Base-by-base conservation (phyloP, 495 filamentous ascomycete species). In the Daldinia bambusicola region DNA sequence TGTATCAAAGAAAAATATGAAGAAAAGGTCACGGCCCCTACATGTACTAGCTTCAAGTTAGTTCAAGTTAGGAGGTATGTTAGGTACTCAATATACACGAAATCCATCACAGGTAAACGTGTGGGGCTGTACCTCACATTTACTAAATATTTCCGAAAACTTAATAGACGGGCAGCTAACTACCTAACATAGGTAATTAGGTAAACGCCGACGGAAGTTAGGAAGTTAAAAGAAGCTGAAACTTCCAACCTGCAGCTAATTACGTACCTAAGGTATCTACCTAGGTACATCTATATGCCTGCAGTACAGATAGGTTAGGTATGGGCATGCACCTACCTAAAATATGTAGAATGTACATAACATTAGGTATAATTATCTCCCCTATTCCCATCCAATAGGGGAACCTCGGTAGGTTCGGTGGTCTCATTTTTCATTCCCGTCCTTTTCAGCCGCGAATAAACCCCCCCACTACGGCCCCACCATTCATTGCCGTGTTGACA, bases 401-500 rank as follows among this genome's bases (percentile, higher is more conserved):
- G 20, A 30, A 26, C 18, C 62, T 53, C 14, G 30, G 30, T 13
- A 14, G 50, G 10, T 30, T 32, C 50, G 14, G 30, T 32, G 22
- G 30, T 53, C 13, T 63, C 38, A 69, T 70, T 68, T 68, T 48
- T 61, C 66, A 65, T 73, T 77, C 72, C 75, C 75, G 75, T 66
- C 22, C 51, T 72, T 58, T 67, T 69, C 70, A 75, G 72, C 75
- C 75, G 75, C 72, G 69, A 75, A 40, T 50, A 62, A 43, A 36
- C 56, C 53, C 53, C 71, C 75, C 73, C 75, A 69, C 70, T 67
- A 55, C 76, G 78, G 78, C 80, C 80, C 81, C 80, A 78, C 81
- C 61, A 80, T 72, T 73, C 63, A 81, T 75, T 82, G 75, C 80
- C 80, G 80, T 75, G 71, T 71, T 66, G 63, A 78, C 76, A 70